Evolutionary conservation across 495 filamentous ascomycete species (phyloP).

Genomic region (Cudoniella acicularis): DNA sequence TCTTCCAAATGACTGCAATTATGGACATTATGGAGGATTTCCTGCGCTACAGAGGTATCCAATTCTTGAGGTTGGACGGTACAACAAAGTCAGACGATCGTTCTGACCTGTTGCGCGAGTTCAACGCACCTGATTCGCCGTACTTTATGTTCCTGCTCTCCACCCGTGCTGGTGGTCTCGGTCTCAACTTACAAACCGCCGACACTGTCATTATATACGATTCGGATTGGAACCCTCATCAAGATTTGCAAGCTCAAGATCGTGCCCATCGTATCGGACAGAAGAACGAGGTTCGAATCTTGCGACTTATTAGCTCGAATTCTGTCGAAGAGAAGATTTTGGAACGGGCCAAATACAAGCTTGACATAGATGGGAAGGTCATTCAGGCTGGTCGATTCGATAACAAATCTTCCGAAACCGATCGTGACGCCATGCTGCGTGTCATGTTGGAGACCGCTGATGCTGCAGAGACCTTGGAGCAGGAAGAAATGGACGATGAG

Average conservation of each 20-base stretch:
- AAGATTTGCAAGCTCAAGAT: slow-evolving; percentile 98
- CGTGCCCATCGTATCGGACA: slow-evolving; percentile 99
- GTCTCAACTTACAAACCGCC: slow-evolving; percentile 93
- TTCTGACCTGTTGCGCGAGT: slow-evolving; percentile 79
- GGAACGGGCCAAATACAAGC: slow-evolving; percentile 93
- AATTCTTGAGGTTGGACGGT: slow-evolving; percentile 90
- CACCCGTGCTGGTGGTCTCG: slow-evolving; percentile 97
- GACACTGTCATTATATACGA: slow-evolving; percentile 99
- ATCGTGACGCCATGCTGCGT: slow-evolving; percentile 91
- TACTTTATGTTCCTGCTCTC: slow-evolving; percentile 98
- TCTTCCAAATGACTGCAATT: slow-evolving; percentile 99
- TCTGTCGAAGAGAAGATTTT: slow-evolving; percentile 99
- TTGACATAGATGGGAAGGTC: slow-evolving; percentile 99
- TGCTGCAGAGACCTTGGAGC: slow-evolving; percentile 74
- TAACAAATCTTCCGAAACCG: slow-evolving; percentile 98
- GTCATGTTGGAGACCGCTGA: slow-evolving; percentile 90
- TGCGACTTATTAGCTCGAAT: slow-evolving; percentile 91
- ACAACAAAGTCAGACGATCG: slow-evolving; percentile 97
- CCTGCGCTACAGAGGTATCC: slow-evolving; percentile 72
- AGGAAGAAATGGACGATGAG: slow-evolving; percentile 96
- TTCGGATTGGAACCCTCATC: slow-evolving; percentile 99
- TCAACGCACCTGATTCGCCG: slow-evolving; percentile 84
- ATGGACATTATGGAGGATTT: slow-evolving; percentile 99
- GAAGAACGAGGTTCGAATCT: slow-evolving; percentile 97
- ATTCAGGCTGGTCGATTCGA: slow-evolving; percentile 99